phyloP scores from a whole-genome alignment of 2,329 filamentous ascomycete genomes.

The Trichophyton schoenleinii region DNA sequence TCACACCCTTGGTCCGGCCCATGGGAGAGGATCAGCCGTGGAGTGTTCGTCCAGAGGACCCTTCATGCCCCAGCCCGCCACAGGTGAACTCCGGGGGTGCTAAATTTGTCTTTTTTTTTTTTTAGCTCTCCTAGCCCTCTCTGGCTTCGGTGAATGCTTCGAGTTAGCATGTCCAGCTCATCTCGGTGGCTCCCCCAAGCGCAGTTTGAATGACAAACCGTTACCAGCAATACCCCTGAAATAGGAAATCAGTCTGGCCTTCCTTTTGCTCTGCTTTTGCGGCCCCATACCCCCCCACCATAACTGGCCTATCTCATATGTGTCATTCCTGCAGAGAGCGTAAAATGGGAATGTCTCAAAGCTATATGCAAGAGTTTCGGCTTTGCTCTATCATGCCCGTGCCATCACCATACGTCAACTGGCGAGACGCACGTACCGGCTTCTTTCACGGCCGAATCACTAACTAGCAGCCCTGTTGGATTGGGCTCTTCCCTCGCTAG shows the following conservation, averaged over 20 bases:
- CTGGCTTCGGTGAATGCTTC: too few relatives aligned
- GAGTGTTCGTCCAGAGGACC: neutral
- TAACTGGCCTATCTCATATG: neutral
- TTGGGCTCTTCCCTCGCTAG: neutral
- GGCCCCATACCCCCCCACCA: neutral
- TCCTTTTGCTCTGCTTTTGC: neutral
- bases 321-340: neutral
- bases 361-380: neutral
- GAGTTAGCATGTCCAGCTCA: neutral
- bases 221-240: constrained; percentile 1
- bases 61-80: too few relatives aligned
- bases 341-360: neutral
- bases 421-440: neutral
- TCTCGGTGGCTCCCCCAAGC: neutral
- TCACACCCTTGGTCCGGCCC: neutral
- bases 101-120: too few relatives aligned
- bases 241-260: neutral
- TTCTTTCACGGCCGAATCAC: neutral
- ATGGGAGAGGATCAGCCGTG: neutral
- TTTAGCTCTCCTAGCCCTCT: too few relatives aligned
- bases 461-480: neutral
- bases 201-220: neutral
- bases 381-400: neutral
- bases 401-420: neutral
- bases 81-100: too few relatives aligned